Conservation (phyloP, 495 filamentous ascomycete species). For the Friedmanniomyces simplex region DNA sequence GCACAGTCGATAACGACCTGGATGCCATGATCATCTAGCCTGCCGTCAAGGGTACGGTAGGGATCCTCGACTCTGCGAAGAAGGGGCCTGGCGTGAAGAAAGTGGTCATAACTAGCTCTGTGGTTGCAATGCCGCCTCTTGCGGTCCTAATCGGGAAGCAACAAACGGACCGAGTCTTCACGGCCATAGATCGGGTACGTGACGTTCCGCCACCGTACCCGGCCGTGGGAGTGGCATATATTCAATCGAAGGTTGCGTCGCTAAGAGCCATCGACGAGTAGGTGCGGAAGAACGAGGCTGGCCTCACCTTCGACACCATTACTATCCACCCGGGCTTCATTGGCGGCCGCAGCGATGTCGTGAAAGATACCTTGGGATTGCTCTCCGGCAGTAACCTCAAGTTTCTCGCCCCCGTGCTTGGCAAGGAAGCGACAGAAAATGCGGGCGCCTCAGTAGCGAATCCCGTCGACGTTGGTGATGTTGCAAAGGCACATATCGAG, state of each 20-base stretch:
- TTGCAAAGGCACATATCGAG: background rate
- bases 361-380: background rate
- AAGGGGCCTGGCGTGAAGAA: conserved; percentile 21
- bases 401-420: background rate
- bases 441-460: background rate
- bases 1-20: background rate
- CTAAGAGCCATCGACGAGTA: conserved; percentile 36
- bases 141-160: conserved; percentile 30
- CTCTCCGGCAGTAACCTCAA: background rate
- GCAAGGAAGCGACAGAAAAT: background rate
- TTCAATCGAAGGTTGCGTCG: conserved; percentile 29
- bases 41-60: conserved; percentile 31
- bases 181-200: background rate
- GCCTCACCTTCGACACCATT: conserved; percentile 34
- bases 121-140: background rate
- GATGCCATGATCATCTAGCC: conserved; percentile 30
- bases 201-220: conserved; percentile 1
- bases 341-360: background rate
- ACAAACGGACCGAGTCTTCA: conserved; percentile 15
- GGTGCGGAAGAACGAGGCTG: conserved; percentile 31
- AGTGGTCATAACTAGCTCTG: conserved; percentile 8
- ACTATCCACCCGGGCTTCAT: conserved; percentile 38
- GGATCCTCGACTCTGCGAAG: conserved; percentile 34
- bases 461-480: background rate
- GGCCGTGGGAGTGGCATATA: conserved; percentile 29